Evolutionary conservation across 2,329 filamentous ascomycete species (phyloP), one percentile per base, ranked within the genome.

Genomic region (Calonectria honghensis): DNA sequence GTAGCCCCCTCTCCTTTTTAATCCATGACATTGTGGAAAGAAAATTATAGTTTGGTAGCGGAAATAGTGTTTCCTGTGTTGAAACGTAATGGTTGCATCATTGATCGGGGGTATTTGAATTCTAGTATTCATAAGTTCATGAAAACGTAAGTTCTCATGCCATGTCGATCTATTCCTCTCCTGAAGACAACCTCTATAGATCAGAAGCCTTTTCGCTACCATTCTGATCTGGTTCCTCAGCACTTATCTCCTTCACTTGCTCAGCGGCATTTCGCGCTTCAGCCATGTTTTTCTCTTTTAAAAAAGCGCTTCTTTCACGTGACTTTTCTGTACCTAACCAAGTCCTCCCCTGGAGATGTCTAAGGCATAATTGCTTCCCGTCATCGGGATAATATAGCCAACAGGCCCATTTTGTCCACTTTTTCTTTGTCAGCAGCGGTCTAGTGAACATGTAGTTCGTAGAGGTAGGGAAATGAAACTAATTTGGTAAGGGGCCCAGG

Each of bases 361-460:
- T 83, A 59, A 91, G 73, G 64, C 89, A 91, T 6, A 89, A 75
- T 59, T 80, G 76, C 68, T 80, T 85, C 1, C 88, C 90, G 3
- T 87, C 82, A 1, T 86, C 85, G 0, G 90, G 89, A 45, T 89
- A 90, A 75, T 89, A 91, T 24, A 91, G 82, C 90, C 90, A 91
- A 41, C 86, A 89, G 0, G 88, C 90, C 89, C 89, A 91, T 74
- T 87, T 88, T 2, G 75, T 76, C 88, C 89, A 91, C 80, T 81
- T 7, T 1, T 24, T 6, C 5, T 5, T 5, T 1, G 13, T 79
- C 24, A 78, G 76, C 41, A 32, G 54, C n/a, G 45, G 9, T 48
- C 11, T 20, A 24, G 24, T 11, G 9, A n/a, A 48, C 7, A 3
- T 5, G n/a, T 24, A 48, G 3, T 13, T n/a, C 24, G 20, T 1